phyloP scores from a whole-genome alignment of 305 asterid species.

The Fraxinus ornus region DNA sequence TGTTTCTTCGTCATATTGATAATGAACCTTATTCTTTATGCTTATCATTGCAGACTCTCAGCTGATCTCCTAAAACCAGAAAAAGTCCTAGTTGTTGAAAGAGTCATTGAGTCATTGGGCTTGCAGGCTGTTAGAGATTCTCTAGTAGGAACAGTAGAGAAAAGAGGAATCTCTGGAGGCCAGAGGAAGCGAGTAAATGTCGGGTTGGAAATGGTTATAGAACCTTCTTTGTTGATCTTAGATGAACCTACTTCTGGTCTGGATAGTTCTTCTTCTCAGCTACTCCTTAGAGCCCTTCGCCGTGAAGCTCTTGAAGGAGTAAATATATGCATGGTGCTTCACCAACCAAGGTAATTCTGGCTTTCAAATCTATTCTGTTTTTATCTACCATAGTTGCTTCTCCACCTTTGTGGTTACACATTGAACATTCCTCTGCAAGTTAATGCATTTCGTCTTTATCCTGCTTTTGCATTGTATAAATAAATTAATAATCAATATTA shows the following conservation, averaged over 20 bases:
- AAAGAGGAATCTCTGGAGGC: conserved; percentile 85
- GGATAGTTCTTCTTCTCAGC: conserved; percentile 77
- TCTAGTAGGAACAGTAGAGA: conserved; percentile 76
- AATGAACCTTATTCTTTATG: neutral
- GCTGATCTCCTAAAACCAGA: conserved; percentile 61
- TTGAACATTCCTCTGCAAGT: conserved; percentile 1
- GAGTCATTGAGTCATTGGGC: conserved; percentile 76
- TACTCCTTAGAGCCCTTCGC: conserved; percentile 71
- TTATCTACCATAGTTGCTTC: neutral
- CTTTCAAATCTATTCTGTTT: conserved; percentile 5
- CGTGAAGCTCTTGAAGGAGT: conserved; percentile 92
- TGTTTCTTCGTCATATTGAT: conserved; percentile 2
- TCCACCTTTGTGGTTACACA: neutral
- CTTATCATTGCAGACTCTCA: conserved; percentile 40
- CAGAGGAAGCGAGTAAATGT: conserved; percentile 84
- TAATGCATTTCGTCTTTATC: neutral
- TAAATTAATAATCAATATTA: neutral
- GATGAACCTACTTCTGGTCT: conserved; percentile 90
- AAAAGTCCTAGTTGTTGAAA: conserved; percentile 68
- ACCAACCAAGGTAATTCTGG: conserved; percentile 67
- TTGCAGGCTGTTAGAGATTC: conserved; percentile 76
- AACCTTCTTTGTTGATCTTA: conserved; percentile 76
- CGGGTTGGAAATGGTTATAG: conserved; percentile 92
- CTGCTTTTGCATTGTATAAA: neutral
- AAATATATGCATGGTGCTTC: conserved; percentile 78